These are phyloP conservation scores for Rosa chinensis DNA, from an alignment of 306 rosid genomes.

Conservation along the genomic window DNA sequence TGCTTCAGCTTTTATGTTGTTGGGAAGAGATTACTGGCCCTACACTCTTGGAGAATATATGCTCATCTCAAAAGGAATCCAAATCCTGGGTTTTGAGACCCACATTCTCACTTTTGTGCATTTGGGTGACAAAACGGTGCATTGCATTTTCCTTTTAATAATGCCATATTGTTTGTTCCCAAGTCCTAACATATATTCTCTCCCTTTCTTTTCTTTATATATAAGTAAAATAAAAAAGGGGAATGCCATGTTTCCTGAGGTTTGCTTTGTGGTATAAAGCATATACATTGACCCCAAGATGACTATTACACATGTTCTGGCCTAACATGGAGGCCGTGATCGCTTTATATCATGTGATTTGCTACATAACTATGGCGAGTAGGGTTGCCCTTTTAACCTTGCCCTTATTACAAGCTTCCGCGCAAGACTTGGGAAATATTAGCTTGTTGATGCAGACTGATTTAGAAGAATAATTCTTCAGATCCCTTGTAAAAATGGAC, in stretches of 20 bases:
- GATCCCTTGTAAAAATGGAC: constrained; percentile 10
- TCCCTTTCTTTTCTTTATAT: constrained; percentile 5
- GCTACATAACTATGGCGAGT: neutral
- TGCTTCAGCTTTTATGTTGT: constrained; percentile 13
- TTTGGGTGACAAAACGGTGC: constrained; percentile 20
- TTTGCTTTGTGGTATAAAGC: neutral
- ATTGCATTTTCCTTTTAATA: constrained; percentile 15
- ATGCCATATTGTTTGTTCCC: constrained; percentile 22
- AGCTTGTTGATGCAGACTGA: neutral
- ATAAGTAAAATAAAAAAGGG: neutral
- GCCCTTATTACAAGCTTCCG: neutral
- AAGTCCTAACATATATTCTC: constrained; percentile 12
- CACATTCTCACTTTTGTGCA: constrained; percentile 13
- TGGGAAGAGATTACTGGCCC: constrained; percentile 24
- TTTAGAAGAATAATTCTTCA: neutral
- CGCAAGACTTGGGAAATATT: neutral
- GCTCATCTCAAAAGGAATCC: constrained; percentile 38
- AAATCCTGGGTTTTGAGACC: constrained; percentile 24
- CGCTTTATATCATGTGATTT: neutral
- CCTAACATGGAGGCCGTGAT: neutral
- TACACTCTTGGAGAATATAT: constrained; percentile 42
- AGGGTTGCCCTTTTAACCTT: neutral
- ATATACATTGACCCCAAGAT: neutral
- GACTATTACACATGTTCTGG: neutral
- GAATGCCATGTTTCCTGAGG: neutral